Base-by-base conservation (phyloP, 495 filamentous ascomycete genomes). In the Xylaria nigripes region DNA sequence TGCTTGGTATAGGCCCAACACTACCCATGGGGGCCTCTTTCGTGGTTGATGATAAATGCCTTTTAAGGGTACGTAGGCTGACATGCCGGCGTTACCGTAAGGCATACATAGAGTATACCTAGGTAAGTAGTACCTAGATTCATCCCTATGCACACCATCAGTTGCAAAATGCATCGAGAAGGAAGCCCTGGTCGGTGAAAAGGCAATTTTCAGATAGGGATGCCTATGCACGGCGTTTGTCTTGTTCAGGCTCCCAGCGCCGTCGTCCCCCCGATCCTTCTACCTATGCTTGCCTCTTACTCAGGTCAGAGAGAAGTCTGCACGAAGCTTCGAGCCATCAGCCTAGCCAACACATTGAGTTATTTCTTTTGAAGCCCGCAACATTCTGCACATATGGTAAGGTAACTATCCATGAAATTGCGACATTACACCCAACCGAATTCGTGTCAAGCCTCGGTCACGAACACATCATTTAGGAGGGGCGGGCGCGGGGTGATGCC, bases 391-490 rank as follows among this genome's bases (percentile, higher is more conserved):
- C n/a, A n/a, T n/a, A 19, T 34, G 24, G 50, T 43, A 27, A 45
- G 12, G 43, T 54, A 34, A 38, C 16, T 13, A 44, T 32, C 51
- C 51, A 54, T 54, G 18, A 6, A 54, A 22, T 29, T 54, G 51
- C 44, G 44, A 48, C 51, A 48, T 46, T 18, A n/a, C 51, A 54
- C 32, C n/a, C 18, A 41, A 41, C 30, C 34, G 51, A 24, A 32
- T 42, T 54, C 51, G 51, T 54, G 44, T 54, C 44, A 21, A 48
- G 51, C n/a, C n/a, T n/a, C n/a, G 44, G 51, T 41, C 21, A 40
- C n/a, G 24, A 13, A n/a, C n/a, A 42, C 19, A 6, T 40, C 51
- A 19, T 38, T n/a, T 29, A 34, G n/a, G 48, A 50, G 36, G 22
- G 29, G 18, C 24, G 21, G 16, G 23, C 51, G 51, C 51, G 51